A percentile compares a stretch with the other conserved stretches of the same genome.
Evolutionary conservation across 2,329 filamentous ascomycete genomes (phyloP).

Genomic region (Alternaria burnsii): DNA sequence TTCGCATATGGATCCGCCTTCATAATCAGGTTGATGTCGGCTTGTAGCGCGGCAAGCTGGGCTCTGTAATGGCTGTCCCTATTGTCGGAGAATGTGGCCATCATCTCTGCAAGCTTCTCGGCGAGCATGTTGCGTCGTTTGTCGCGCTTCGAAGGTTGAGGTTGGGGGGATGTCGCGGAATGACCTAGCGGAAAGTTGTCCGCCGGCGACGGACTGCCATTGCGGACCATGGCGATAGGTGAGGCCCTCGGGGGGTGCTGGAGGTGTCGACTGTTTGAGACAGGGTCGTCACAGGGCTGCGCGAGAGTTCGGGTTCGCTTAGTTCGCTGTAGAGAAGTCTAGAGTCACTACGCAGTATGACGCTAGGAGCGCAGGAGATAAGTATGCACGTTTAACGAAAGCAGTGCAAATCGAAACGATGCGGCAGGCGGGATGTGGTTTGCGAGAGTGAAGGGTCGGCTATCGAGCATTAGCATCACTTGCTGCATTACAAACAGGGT

Average conservation of each 20-base stretch:
- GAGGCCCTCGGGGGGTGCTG: background rate
- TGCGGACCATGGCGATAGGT: constrained; percentile 47
- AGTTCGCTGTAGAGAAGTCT: background rate
- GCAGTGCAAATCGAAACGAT: constrained; percentile 8
- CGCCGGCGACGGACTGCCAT: constrained; percentile 49
- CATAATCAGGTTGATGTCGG: constrained; percentile 85
- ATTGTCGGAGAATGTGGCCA: constrained; percentile 79
- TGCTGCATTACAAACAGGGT: constrained; percentile 17
- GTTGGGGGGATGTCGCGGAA: constrained; percentile 55
- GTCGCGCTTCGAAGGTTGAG: constrained; percentile 80
- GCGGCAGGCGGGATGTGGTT: constrained; percentile 13
- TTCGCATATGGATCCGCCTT: constrained; percentile 82
- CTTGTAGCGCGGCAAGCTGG: constrained; percentile 89
- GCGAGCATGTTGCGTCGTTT: constrained; percentile 84
- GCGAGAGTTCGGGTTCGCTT: background rate
- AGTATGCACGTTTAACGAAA: constrained; percentile 1
- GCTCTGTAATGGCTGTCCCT: constrained; percentile 86
- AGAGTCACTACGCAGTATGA: background rate
- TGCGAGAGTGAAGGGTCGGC: constrained; percentile 20
- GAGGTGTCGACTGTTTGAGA: constrained; percentile 6
- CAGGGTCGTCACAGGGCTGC: constrained; percentile 7
- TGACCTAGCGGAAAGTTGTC: constrained; percentile 49
- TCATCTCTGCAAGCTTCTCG: constrained; percentile 79
- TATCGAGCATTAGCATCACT: constrained; percentile 23
- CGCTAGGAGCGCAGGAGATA: background rate